phyloP scores from a whole-genome alignment of 306 rosid genomes.

The Fragaria iinumae region DNA sequence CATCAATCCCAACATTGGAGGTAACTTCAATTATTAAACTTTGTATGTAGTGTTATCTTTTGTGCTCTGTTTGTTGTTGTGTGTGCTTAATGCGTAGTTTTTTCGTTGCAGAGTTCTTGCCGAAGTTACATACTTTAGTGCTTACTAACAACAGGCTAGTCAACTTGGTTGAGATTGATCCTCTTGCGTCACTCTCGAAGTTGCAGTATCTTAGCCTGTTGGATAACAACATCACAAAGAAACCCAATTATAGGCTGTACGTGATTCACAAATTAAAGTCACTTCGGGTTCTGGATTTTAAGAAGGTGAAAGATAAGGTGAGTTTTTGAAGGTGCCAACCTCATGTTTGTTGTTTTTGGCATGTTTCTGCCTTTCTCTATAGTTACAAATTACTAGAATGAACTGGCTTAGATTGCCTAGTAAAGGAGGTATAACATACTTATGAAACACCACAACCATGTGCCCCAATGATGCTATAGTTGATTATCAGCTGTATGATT shows the following conservation, averaged over 20 bases:
- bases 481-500: neutral
- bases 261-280: slow-evolving; percentile 70
- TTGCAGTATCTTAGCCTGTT: slow-evolving; percentile 80
- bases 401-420: neutral
- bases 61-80: neutral
- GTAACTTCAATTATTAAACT: slow-evolving; percentile 26
- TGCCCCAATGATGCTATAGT: neutral
- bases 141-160: slow-evolving; percentile 95
- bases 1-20: slow-evolving; percentile 81
- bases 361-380: neutral
- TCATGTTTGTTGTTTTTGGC: neutral
- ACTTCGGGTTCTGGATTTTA: slow-evolving; percentile 86
- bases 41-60: neutral
- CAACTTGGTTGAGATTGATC: slow-evolving; percentile 89
- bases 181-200: slow-evolving; percentile 69
- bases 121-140: slow-evolving; percentile 76
- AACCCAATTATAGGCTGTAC: slow-evolving; percentile 78
- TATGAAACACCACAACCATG: neutral
- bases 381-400: neutral
- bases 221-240: slow-evolving; percentile 88
- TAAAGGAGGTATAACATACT: neutral
- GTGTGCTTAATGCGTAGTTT: neutral
- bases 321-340: neutral
- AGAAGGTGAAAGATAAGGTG: slow-evolving; percentile 79
- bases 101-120: slow-evolving; percentile 70